These are phyloP conservation scores for Trichoderma sp. DNA, from an alignment of 2,329 filamentous ascomycete species.

Conservation along the genomic window DNA sequence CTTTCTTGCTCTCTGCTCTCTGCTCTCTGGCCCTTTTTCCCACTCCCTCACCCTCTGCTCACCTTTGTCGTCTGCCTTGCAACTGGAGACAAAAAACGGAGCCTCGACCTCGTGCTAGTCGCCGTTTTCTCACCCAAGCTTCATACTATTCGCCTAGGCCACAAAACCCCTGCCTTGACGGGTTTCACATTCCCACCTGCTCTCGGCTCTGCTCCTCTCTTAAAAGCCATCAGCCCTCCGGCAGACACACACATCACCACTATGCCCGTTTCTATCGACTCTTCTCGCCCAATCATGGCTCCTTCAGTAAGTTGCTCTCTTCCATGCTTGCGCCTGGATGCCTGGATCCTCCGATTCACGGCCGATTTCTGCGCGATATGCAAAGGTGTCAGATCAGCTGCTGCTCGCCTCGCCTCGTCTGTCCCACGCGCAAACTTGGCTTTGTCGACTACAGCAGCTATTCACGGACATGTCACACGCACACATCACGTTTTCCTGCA, in stretches of 20 bases:
- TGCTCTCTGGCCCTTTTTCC: neutral
- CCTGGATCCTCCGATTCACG: neutral
- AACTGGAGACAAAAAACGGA: slow-evolving; percentile 4
- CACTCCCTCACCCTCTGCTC: neutral
- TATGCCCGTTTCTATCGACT: slow-evolving; percentile 63
- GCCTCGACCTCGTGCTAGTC: neutral
- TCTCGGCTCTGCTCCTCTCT: neutral
- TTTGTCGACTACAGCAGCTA: neutral
- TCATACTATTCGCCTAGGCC: slow-evolving; percentile 1
- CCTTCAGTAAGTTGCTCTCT: slow-evolving; percentile 57
- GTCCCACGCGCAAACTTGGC: neutral
- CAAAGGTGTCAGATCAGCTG: neutral
- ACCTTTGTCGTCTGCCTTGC: neutral
- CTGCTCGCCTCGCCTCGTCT: neutral
- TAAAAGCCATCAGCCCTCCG: slow-evolving; percentile 13
- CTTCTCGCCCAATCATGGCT: slow-evolving; percentile 64
- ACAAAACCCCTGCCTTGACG: slow-evolving; percentile 5
- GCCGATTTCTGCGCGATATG: neutral
- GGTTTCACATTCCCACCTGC: neutral
- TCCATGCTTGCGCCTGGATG: neutral
- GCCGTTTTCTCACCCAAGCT: neutral
- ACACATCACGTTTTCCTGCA: neutral
- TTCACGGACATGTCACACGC: neutral
- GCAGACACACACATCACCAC: slow-evolving; percentile 12
- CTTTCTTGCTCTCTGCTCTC: neutral